Conservation (phyloP, 164 flowering plant species). For the Vitis cinerea region DNA sequence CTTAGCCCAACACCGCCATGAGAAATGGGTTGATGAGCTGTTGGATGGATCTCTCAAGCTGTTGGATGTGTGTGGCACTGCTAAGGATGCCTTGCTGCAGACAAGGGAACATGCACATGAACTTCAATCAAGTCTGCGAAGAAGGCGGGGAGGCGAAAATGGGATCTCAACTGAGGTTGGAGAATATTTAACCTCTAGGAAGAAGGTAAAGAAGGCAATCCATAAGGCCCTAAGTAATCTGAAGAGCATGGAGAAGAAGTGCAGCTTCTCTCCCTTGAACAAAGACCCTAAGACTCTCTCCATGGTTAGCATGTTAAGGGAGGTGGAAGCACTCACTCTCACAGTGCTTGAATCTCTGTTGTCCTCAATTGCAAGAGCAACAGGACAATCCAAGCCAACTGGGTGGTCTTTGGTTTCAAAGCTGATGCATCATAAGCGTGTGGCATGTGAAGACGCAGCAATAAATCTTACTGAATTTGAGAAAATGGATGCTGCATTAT, state of each 20-base stretch:
- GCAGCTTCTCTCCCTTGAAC: not conserved
- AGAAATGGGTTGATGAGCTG: slow-evolving; percentile 24
- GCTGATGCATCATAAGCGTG: slow-evolving; percentile 19
- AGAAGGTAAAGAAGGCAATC: slow-evolving; percentile 34
- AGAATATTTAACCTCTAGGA: slow-evolving; percentile 27
- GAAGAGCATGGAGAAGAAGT: slow-evolving; percentile 1
- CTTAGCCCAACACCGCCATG: slow-evolving; percentile 2
- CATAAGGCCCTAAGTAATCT: slow-evolving; percentile 16
- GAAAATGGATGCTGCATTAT: slow-evolving; percentile 20
- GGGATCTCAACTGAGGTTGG: slow-evolving; percentile 9
- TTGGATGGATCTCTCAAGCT: slow-evolving; percentile 38
- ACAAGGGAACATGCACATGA: slow-evolving; percentile 28
- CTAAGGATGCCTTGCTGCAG: slow-evolving; percentile 25
- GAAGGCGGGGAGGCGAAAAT: slow-evolving; percentile 25
- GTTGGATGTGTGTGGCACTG: slow-evolving; percentile 28
- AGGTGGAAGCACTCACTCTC: slow-evolving; percentile 16
- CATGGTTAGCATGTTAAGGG: slow-evolving; percentile 13
- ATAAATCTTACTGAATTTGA: slow-evolving; percentile 17
- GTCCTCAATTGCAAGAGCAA: slow-evolving; percentile 7
- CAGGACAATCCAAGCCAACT: slow-evolving; percentile 3
- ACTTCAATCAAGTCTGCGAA: slow-evolving; percentile 33
- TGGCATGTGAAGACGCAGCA: slow-evolving; percentile 11
- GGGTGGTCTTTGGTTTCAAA: slow-evolving; percentile 37
- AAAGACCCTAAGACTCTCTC: slow-evolving; percentile 8
- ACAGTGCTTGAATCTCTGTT: slow-evolving; percentile 18